Evolutionary conservation across 2,329 filamentous ascomycete species (phyloP).

Genomic region (Fusarium staphyleae): DNA sequence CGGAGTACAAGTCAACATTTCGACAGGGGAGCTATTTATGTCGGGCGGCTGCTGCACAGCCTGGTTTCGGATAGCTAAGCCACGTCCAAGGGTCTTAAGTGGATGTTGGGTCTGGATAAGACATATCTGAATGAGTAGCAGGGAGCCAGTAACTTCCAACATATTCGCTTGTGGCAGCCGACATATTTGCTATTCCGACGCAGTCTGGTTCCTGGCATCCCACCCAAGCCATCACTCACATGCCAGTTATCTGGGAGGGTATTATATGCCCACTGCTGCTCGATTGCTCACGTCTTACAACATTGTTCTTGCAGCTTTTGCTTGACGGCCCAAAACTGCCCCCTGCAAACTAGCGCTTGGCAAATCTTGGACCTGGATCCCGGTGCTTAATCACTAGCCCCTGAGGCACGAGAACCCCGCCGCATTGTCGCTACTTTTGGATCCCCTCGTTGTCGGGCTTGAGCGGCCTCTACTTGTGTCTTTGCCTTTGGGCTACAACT

Average conservation of each 20-base stretch:
- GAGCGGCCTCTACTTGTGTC: conserved; percentile 2
- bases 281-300: conserved; percentile 1
- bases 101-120: background rate
- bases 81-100: conserved; percentile 26
- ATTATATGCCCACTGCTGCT: conserved; percentile 15
- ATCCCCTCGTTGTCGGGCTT: conserved; percentile 26
- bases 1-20: conserved; percentile 14
- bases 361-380: conserved; percentile 21
- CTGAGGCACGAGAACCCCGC: conserved; percentile 30
- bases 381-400: conserved; percentile 24
- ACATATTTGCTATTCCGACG: background rate
- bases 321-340: background rate
- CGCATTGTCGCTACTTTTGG: conserved; percentile 21
- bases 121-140: background rate
- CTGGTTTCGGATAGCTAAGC: conserved; percentile 20
- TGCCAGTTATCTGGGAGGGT: conserved; percentile 2
- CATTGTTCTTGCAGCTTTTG: conserved; percentile 4
- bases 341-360: conserved; percentile 14
- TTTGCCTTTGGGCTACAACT: conserved; percentile 9
- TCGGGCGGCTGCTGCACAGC: conserved; percentile 22
- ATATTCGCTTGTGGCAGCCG: conserved; percentile 2
- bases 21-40: conserved; percentile 24
- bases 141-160: background rate
- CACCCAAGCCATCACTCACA: background rate
- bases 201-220: background rate